A percentile compares a stretch with the other conserved stretches of the same genome.
phyloP scores from a whole-genome alignment of 441 rosid genomes.

The Flueggea neowawraea region DNA sequence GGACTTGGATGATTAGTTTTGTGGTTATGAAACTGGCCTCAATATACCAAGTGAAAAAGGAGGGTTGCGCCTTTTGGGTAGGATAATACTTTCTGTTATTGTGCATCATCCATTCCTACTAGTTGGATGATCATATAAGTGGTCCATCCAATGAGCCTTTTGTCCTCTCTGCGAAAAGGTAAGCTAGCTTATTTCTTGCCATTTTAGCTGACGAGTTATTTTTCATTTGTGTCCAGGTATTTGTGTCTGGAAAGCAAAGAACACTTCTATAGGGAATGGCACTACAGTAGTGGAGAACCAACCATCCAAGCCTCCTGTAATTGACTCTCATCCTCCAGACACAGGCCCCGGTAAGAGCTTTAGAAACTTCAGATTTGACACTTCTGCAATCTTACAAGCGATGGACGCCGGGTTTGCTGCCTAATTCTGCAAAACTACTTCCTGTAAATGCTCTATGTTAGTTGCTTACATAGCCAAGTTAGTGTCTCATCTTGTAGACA shows the following conservation, averaged over 20 bases:
- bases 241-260: constrained; percentile 72
- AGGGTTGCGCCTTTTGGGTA: too few relatives aligned
- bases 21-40: too few relatives aligned
- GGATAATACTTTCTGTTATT: too few relatives aligned
- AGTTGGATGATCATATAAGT: neutral
- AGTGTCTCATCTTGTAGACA: too few relatives aligned
- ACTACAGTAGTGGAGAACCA: constrained; percentile 43
- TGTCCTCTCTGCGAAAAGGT: neutral
- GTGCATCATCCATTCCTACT: too few relatives aligned
- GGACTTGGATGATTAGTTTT: too few relatives aligned
- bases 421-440: constrained; percentile 18
- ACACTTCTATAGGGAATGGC: constrained; percentile 45
- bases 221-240: constrained; percentile 29
- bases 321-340: constrained; percentile 45
- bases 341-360: constrained; percentile 62
- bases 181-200: neutral
- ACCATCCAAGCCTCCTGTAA: constrained; percentile 25
- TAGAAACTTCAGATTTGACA: constrained; percentile 65
- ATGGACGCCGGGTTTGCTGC: constrained; percentile 67
- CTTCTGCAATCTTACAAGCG: constrained; percentile 52
- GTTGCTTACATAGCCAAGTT: constrained; percentile 21
- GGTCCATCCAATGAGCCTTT: neutral
- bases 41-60: too few relatives aligned
- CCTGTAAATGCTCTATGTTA: constrained; percentile 11
- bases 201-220: constrained; percentile 1